Evolutionary conservation across 2,329 filamentous ascomycete species (phyloP).

Genomic region (Stemphylium beticola): DNA sequence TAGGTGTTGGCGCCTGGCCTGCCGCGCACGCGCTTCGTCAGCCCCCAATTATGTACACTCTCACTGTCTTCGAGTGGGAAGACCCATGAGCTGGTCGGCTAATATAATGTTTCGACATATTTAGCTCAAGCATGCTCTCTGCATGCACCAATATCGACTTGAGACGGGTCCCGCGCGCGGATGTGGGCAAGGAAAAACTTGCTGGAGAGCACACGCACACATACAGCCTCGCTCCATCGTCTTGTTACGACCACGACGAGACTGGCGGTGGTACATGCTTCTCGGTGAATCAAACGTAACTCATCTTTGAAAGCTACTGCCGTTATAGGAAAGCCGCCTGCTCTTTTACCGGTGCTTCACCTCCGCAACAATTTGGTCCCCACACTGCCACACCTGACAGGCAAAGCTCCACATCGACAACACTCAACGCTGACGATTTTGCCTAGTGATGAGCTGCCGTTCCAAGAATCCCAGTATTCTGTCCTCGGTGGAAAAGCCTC

Average conservation of each 20-base stretch:
- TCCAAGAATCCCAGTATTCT: neutral
- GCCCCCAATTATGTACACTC: neutral
- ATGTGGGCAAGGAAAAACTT: neutral
- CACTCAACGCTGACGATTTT: neutral
- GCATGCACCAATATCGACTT: neutral
- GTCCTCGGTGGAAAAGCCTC: neutral
- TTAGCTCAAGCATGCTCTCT: neutral
- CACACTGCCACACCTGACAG: conserved; percentile 5
- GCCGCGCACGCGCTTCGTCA: neutral
- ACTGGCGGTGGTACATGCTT: too few species aligned
- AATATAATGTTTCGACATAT: neutral
- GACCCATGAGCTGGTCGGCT: neutral
- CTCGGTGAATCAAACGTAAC: neutral
- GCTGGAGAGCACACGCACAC: neutral
- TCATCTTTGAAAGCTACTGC: neutral
- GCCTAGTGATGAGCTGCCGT: neutral
- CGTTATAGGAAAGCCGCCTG: neutral
- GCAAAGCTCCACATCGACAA: conserved; percentile 6
- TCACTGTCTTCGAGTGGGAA: neutral
- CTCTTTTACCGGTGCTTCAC: neutral
- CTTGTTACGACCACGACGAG: neutral
- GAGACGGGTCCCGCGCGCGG: neutral
- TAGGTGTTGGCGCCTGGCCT: neutral
- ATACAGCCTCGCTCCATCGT: neutral
- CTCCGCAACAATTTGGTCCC: neutral